Percentiles rank a stretch among this genome's conserved stretches.
These are phyloP conservation scores for Aotearoamyces nothofagi DNA, from an alignment of 2,329 filamentous ascomycete species.

Conservation along the genomic window DNA sequence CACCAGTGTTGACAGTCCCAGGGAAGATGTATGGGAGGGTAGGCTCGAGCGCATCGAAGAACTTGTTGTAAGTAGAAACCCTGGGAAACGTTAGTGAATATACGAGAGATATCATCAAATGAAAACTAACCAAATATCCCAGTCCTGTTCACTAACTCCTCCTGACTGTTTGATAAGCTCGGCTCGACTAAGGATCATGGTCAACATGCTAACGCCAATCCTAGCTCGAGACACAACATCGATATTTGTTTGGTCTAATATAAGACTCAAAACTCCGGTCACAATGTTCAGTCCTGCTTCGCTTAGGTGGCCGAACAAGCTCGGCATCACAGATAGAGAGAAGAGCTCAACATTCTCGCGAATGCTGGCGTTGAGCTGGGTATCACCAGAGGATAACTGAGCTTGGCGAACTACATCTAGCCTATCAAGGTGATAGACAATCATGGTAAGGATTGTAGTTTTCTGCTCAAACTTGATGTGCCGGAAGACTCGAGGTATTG, in stretches of 20 bases:
- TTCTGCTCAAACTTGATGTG: constrained; percentile 87
- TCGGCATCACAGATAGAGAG: constrained; percentile 74
- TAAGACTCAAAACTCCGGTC: constrained; percentile 72
- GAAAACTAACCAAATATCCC: constrained; percentile 62
- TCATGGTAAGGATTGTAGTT: constrained; percentile 89
- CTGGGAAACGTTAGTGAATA: constrained; percentile 24
- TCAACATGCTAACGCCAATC: constrained; percentile 79
- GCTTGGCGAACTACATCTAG: constrained; percentile 80
- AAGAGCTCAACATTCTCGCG: constrained; percentile 92
- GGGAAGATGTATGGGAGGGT: constrained; percentile 79
- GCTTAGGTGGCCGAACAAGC: constrained; percentile 77
- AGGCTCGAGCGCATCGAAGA: constrained; percentile 81
- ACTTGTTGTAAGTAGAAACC: constrained; percentile 65
- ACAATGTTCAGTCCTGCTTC: constrained; percentile 86
- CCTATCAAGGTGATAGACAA: constrained; percentile 82
- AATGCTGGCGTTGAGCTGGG: constrained; percentile 56
- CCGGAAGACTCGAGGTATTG: constrained; percentile 85
- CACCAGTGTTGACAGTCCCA: constrained; percentile 72
- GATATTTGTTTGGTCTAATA: constrained; percentile 69
- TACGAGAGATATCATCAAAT: background rate
- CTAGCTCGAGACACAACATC: constrained; percentile 74
- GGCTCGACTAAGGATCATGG: constrained; percentile 85
- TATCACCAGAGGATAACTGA: constrained; percentile 57
- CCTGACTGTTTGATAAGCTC: constrained; percentile 81
- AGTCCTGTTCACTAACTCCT: constrained; percentile 53